Percentiles rank a stretch among this genome's conserved stretches.
phyloP scores from a whole-genome alignment of 2,329 filamentous ascomycete species.

The Acephala macrosclerotiorum region DNA sequence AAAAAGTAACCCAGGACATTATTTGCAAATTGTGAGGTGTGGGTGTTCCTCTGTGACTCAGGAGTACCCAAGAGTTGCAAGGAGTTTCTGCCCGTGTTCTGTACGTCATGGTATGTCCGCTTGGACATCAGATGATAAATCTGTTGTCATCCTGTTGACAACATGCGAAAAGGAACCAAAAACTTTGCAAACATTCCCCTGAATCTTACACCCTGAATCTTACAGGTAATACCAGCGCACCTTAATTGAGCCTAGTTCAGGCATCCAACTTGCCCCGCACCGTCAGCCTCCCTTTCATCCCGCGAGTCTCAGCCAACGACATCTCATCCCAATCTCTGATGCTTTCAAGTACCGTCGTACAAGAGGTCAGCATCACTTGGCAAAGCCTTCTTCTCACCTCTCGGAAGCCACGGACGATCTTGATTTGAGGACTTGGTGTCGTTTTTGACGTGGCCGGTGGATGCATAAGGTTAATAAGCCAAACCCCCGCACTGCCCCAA shows the following conservation, averaged over 20 bases:
- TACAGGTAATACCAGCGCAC: background rate
- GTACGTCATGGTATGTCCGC: background rate
- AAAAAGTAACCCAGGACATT: too few relatives aligned
- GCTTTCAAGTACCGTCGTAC: background rate
- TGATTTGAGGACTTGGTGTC: constrained; percentile 5
- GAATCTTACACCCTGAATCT: background rate
- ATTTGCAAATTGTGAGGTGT: too few relatives aligned
- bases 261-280: background rate
- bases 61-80: too few relatives aligned
- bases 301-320: background rate
- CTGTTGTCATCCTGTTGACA: background rate
- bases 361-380: background rate
- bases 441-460: constrained; percentile 2
- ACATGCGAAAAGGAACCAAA: background rate
- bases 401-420: background rate
- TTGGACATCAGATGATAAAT: background rate
- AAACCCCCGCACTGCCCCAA: constrained; percentile 9
- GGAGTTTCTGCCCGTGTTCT: too few relatives aligned
- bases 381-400: constrained; percentile 1
- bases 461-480: constrained; percentile 5
- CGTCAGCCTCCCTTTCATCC: background rate
- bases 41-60: too few relatives aligned
- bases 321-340: too few relatives aligned
- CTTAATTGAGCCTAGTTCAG: background rate
- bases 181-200: background rate